These are phyloP conservation scores for Metarhizium brunneum DNA, from an alignment of 2,329 filamentous ascomycete genomes.

Conservation along the genomic window DNA sequence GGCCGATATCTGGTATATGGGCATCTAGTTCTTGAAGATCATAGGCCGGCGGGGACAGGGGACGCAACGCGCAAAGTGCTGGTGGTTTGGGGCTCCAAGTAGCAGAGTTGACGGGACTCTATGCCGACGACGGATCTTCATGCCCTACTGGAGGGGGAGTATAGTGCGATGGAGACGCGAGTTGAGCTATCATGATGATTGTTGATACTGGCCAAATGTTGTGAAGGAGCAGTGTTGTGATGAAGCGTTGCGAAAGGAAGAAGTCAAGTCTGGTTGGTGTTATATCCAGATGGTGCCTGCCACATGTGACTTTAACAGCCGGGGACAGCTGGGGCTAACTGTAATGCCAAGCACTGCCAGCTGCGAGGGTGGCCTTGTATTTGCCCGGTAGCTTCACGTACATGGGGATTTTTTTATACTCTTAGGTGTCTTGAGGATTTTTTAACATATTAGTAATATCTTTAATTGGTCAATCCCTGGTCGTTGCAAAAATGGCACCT, in stretches of 20 bases:
- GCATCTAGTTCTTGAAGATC: too few species aligned
- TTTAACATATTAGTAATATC: too few species aligned
- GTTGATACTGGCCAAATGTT: not conserved
- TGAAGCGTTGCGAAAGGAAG: not conserved
- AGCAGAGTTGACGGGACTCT: conserved; percentile 3
- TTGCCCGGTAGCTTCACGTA: too few species aligned
- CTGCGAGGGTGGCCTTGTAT: too few species aligned
- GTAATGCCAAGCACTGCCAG: too few species aligned
- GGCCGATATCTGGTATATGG: not conserved
- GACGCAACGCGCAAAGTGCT: not conserved
- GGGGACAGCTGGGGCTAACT: too few species aligned
- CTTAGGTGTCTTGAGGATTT: too few species aligned
- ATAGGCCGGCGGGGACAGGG: not conserved
- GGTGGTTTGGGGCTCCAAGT: not conserved
- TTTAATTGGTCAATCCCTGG: too few species aligned
- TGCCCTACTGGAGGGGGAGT: not conserved
- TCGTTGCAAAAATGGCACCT: too few species aligned
- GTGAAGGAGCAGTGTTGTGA: not conserved
- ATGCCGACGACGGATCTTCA: conserved; percentile 1
- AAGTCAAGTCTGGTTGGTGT: not conserved
- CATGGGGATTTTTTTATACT: too few species aligned
- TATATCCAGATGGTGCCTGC: too few species aligned
- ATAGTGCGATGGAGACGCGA: not conserved
- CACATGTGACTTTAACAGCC: too few species aligned
- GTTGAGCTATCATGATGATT: not conserved